These are phyloP conservation scores for Dactylellina cionopaga DNA, from an alignment of 2,329 filamentous ascomycete species.

Conservation along the genomic window DNA sequence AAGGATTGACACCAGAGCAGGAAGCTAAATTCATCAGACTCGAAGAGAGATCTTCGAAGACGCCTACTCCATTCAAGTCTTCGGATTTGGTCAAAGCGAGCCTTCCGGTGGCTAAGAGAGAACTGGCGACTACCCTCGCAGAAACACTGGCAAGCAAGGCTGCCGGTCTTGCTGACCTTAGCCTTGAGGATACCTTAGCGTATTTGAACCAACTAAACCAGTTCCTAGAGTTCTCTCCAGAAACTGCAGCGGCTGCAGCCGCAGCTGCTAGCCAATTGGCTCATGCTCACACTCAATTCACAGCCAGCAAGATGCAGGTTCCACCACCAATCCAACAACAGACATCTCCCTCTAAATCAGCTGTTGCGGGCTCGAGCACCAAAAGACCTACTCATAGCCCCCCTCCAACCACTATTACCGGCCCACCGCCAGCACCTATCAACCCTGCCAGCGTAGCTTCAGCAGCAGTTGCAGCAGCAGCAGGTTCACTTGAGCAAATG, in stretches of 20 bases:
- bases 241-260: constrained; percentile 33
- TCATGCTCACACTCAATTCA: constrained; percentile 34
- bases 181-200: constrained; percentile 45
- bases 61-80: constrained; percentile 30
- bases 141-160: constrained; percentile 39
- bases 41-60: constrained; percentile 65
- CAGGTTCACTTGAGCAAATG: constrained; percentile 43
- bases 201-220: constrained; percentile 50
- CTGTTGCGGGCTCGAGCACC: neutral
- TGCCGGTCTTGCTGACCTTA: constrained; percentile 43
- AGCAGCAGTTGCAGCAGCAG: constrained; percentile 47
- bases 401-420: constrained; percentile 8
- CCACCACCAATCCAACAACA: constrained; percentile 34
- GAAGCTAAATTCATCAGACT: constrained; percentile 76
- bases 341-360: constrained; percentile 13
- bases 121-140: constrained; percentile 34
- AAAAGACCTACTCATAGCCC: constrained; percentile 23
- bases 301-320: constrained; percentile 22
- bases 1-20: constrained; percentile 74
- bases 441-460: constrained; percentile 47
- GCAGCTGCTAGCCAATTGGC: constrained; percentile 42
- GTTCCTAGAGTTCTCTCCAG: constrained; percentile 48
- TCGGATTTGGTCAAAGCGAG: constrained; percentile 28
- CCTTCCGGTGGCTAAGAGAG: constrained; percentile 37
- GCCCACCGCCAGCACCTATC: constrained; percentile 36